Evolutionary conservation across 148 eudicot genomes (phyloP).

Genomic region (Nyssa sinensis): DNA sequence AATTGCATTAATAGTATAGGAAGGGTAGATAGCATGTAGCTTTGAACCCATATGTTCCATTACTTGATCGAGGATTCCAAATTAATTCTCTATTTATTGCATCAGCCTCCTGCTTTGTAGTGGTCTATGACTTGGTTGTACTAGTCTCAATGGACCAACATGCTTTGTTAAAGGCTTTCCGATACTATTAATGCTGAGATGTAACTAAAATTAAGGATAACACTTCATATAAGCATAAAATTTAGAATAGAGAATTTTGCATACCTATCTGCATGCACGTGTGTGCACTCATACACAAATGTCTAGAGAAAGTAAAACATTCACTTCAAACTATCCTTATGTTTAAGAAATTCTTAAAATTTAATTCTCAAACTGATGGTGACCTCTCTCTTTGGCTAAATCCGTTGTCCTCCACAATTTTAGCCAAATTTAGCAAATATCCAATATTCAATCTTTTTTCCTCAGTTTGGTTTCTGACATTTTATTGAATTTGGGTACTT

Average conservation of each 20-base stretch:
- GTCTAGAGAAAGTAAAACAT: neutral
- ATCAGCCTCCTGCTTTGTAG: neutral
- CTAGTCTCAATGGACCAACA: neutral
- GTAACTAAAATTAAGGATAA: neutral
- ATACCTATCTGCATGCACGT: neutral
- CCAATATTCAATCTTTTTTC: neutral
- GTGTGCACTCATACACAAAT: neutral
- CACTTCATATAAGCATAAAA: neutral
- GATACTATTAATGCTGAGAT: neutral
- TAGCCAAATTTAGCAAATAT: neutral
- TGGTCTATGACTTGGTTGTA: neutral
- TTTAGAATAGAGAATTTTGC: neutral
- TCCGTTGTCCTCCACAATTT: neutral
- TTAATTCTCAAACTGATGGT: too few relatives aligned
- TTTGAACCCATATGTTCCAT: neutral
- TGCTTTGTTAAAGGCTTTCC: too few relatives aligned
- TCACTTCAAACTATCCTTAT: too few relatives aligned
- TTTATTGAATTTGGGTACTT: neutral
- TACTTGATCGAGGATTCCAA: neutral
- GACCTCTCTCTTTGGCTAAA: too few relatives aligned
- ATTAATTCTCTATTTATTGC: neutral
- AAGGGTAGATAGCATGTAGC: neutral
- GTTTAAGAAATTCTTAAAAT: too few relatives aligned
- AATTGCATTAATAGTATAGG: neutral
- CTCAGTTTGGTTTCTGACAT: neutral